Evolutionary conservation across 108 stramenopile genomes (phyloP), one percentile per base, ranked within the genome.

Genomic region (Nannochloropsis oceanica): DNA sequence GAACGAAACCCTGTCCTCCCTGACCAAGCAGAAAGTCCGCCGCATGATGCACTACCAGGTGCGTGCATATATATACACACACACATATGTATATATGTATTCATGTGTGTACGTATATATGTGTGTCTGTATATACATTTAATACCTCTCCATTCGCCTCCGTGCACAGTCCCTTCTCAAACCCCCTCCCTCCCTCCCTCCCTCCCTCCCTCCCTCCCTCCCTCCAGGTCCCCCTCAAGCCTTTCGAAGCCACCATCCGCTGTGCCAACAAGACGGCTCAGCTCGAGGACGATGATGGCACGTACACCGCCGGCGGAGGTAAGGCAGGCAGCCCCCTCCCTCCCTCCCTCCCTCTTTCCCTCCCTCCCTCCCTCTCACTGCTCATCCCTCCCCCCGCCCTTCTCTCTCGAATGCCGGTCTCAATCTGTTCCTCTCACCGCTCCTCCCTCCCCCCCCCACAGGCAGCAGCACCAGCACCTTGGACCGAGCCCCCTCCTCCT

Each of bases 11-110:
- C 20, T 83, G 26, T 83, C 43, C 27, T 27, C 24, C 82, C 26
- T 44, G 24, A 25, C 43, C 12, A 27, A 44, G 87, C 87, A 89
- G 44, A 84, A 86, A 26, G 84, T 87, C 24, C 86, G 87, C 9
- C 87, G 88, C 27, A 87, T 87, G 50, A 89, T 89, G 88, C 88
- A 89, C 87, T 89, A 89, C 81, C 83, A 87, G 25, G 85, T 89
- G 80, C n/a, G n/a, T n/a, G n/a, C n/a, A n/a, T n/a, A n/a, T n/a
- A n/a, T n/a, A n/a, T n/a, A n/a, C n/a, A n/a, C n/a, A n/a, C n/a
- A n/a, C n/a, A n/a, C n/a, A n/a, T n/a, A n/a, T n/a, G n/a, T n/a
- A n/a, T n/a, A n/a, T n/a, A n/a, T n/a, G n/a, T n/a, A n/a, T n/a
- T n/a, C n/a, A n/a, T n/a, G n/a, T n/a, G n/a, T n/a, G n/a, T n/a